Evolutionary conservation across 2,329 filamentous ascomycete genomes (phyloP).

Genomic region (Epichloe gansuensis): DNA sequence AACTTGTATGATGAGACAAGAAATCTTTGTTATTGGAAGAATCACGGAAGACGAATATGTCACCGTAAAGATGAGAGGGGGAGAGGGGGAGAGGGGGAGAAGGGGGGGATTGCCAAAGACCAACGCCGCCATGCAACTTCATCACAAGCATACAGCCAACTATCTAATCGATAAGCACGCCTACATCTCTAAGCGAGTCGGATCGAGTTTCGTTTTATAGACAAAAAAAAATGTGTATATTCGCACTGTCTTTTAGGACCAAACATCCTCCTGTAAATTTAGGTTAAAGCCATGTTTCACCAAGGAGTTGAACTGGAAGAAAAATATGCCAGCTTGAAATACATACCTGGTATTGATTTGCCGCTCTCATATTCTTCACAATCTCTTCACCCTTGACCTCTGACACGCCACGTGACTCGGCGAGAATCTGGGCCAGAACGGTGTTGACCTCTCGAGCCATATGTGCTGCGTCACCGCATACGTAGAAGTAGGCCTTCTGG

Average conservation of each 20-base stretch:
- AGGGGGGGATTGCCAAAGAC: not conserved
- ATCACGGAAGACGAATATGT: not conserved
- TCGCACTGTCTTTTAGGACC: slow-evolving; percentile 36
- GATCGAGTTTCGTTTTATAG: not conserved
- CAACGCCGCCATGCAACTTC: slow-evolving; percentile 5
- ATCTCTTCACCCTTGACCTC: slow-evolving; percentile 88
- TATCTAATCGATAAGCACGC: not conserved
- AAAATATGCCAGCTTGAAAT: not conserved
- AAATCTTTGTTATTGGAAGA: not conserved
- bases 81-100: too few relatives aligned
- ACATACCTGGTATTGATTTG: slow-evolving; percentile 87
- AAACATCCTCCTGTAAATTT: slow-evolving; percentile 50
- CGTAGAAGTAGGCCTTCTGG: slow-evolving; percentile 88
- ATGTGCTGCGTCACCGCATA: slow-evolving; percentile 93
- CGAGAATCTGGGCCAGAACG: slow-evolving; percentile 74
- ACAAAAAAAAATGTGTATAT: not conserved
- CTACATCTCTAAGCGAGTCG: not conserved
- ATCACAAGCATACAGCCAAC: not conserved
- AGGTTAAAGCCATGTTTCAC: not conserved
- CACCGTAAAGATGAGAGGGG: not conserved
- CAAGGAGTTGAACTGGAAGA: not conserved
- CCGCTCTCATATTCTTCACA: slow-evolving; percentile 90
- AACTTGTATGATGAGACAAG: not conserved
- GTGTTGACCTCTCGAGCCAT: slow-evolving; percentile 92
- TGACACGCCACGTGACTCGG: slow-evolving; percentile 67